Base-by-base conservation (phyloP, 176 grass and related monocot genomes). In the Oryza punctata region DNA sequence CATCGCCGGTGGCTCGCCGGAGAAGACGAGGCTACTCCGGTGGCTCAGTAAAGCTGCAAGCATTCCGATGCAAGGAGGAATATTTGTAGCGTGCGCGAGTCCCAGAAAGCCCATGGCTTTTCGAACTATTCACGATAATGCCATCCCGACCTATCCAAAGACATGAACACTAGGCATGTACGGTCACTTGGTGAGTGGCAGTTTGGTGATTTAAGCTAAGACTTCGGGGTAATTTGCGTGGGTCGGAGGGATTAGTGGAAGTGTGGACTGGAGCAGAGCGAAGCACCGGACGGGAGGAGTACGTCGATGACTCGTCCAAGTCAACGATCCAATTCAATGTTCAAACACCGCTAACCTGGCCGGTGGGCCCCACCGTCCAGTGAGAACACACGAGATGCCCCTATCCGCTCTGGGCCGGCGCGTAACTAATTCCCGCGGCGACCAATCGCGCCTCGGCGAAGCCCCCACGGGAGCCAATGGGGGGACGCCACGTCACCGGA, bases 71-170 rank as follows among this genome's bases (percentile, higher is more conserved):
- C 35, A 54, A 60, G 5, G 8, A 24, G 84, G 77, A 81, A 87
- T 65, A 90, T 90, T 92, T 90, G 90, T 90, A 88, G 81, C 46
- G 76, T 66, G 40, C 12, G 2, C 9, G 3, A 41, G 2, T 12
- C 5, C 7, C 1, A 1, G 38, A 66, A 15, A 8, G 12, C 45
- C 72, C 77, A 0, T 59, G 60, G 12, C 16, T 0, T 26, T 50
- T 2, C 6, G 0, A 0, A 1, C 1, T 70, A 92, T 89, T 85
- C 71, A 85, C 92, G 26, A 1, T 0, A 75, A 26, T 70, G 27
- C 27, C 85, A 81, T 33, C 4, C 14, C 1, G 0, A 1, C 16
- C 10, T 41, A 15, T 5, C 0, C 10, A 21, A 41, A 11, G 2
- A 6, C n/a, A 7, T 16, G 11, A 52, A 10, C 1, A 0, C 27